phyloP scores from a whole-genome alignment of 1,139 yeast species.

The Lodderomyces jiufengensis region DNA sequence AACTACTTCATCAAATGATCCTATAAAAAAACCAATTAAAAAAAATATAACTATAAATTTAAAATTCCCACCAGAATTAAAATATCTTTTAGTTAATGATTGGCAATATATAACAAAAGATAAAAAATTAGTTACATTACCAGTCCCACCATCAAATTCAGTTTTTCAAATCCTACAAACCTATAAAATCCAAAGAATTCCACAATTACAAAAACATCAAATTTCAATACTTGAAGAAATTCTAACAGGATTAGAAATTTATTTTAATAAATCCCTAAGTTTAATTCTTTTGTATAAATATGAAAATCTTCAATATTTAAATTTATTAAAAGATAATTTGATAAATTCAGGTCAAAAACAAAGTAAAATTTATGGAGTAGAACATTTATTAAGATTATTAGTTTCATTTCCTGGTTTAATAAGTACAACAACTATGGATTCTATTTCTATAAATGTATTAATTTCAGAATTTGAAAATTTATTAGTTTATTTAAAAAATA shows the following conservation, averaged over 20 bases:
- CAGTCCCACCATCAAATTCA: conserved; percentile 39
- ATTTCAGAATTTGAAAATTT: conserved; percentile 45
- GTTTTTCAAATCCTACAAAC: conserved; percentile 51
- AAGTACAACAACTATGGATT: conserved; percentile 78
- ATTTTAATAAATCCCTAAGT: conserved; percentile 75
- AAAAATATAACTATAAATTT: conserved; percentile 13
- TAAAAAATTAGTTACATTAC: conserved; percentile 62
- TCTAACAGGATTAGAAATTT: conserved; percentile 62
- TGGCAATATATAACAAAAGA: conserved; percentile 90
- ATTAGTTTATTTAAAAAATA: conserved; percentile 50
- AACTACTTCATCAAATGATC: background rate
- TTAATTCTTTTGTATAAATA: conserved; percentile 73
- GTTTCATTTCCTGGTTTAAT: conserved; percentile 79
- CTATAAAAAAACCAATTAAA: background rate
- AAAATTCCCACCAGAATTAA: conserved; percentile 51
- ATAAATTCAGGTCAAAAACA: conserved; percentile 30
- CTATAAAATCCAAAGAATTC: conserved; percentile 23
- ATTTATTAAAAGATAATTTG: conserved; percentile 33
- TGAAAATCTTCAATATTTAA: conserved; percentile 78
- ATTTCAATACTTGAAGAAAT: conserved; percentile 64
- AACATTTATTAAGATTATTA: conserved; percentile 70
- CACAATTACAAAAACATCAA: conserved; percentile 22
- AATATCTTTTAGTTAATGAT: conserved; percentile 76
- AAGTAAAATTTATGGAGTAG: conserved; percentile 62
- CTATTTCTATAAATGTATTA: conserved; percentile 57